phyloP scores from a whole-genome alignment of 164 flowering plant genomes.

The Tinospora cordifolia region DNA sequence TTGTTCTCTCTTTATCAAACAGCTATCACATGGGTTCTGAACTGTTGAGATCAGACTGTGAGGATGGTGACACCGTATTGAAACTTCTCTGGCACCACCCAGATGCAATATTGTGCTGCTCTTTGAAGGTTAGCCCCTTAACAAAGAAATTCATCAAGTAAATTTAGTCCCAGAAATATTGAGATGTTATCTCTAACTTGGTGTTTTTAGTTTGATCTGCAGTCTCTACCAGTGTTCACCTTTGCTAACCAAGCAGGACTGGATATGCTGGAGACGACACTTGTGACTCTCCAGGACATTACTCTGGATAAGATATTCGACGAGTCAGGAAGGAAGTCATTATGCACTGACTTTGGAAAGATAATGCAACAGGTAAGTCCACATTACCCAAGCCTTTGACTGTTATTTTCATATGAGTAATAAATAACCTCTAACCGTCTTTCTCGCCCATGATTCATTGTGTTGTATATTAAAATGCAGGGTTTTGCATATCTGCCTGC shows the following conservation, averaged over 20 bases:
- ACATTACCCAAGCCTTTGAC: background rate
- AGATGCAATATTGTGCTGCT: slow-evolving; percentile 92
- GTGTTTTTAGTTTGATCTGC: slow-evolving; percentile 21
- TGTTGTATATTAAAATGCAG: slow-evolving; percentile 29
- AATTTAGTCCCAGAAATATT: background rate
- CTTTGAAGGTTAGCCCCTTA: slow-evolving; percentile 54
- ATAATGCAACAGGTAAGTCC: slow-evolving; percentile 76
- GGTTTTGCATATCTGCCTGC: slow-evolving; percentile 69
- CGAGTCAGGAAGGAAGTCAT: slow-evolving; percentile 64
- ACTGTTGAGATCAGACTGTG: slow-evolving; percentile 47
- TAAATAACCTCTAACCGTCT: too few relatives aligned
- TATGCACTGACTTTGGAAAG: slow-evolving; percentile 70
- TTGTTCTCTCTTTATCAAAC: slow-evolving; percentile 17
- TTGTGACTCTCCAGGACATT: slow-evolving; percentile 80
- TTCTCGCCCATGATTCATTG: too few relatives aligned
- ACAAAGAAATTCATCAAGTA: background rate
- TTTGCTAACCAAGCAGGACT: slow-evolving; percentile 96
- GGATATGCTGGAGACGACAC: slow-evolving; percentile 90
- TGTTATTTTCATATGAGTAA: too few relatives aligned
- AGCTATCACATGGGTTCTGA: slow-evolving; percentile 70
- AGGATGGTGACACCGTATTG: slow-evolving; percentile 43
- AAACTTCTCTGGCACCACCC: slow-evolving; percentile 83
- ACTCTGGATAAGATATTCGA: slow-evolving; percentile 80
- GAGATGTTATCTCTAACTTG: background rate
- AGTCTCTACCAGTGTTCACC: slow-evolving; percentile 77